These are phyloP conservation scores for Rhodotorula sp. DNA, from an alignment of 1,284 basidiomycete genomes.

Conservation along the genomic window DNA sequence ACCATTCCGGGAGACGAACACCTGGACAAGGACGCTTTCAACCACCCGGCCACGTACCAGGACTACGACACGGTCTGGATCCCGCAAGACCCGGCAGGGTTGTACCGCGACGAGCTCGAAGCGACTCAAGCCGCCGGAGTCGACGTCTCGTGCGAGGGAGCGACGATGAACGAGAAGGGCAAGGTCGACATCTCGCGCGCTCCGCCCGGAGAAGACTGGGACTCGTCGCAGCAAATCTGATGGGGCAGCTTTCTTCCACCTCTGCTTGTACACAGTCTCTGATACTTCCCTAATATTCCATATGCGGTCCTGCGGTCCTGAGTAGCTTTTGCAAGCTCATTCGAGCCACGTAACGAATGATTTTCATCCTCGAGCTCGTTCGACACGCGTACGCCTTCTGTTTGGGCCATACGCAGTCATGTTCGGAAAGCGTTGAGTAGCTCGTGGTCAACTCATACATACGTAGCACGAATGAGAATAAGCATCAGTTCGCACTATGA, in stretches of 20 bases:
- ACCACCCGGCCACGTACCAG: slow-evolving; percentile 43
- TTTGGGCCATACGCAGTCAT: too few relatives aligned
- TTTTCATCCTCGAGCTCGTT: too few relatives aligned
- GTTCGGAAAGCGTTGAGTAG: too few relatives aligned
- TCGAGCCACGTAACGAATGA: too few relatives aligned
- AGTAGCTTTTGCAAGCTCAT: too few relatives aligned
- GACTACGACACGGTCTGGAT: slow-evolving; percentile 71
- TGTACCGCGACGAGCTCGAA: slow-evolving; percentile 63
- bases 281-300: not conserved
- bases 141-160: slow-evolving; percentile 35
- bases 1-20: slow-evolving; percentile 30
- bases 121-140: slow-evolving; percentile 49
- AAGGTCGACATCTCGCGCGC: slow-evolving; percentile 29
- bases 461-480: too few relatives aligned
- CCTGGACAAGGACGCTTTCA: slow-evolving; percentile 40
- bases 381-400: too few relatives aligned
- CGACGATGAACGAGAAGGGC: slow-evolving; percentile 39
- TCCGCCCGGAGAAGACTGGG: slow-evolving; percentile 40
- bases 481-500: too few relatives aligned
- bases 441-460: too few relatives aligned
- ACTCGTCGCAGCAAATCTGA: slow-evolving; percentile 20
- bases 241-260: not conserved
- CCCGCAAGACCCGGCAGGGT: slow-evolving; percentile 66
- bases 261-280: not conserved
- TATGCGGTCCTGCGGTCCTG: too few relatives aligned